Base-by-base conservation (phyloP, 306 rosid species). In the Abrus precatorius region DNA sequence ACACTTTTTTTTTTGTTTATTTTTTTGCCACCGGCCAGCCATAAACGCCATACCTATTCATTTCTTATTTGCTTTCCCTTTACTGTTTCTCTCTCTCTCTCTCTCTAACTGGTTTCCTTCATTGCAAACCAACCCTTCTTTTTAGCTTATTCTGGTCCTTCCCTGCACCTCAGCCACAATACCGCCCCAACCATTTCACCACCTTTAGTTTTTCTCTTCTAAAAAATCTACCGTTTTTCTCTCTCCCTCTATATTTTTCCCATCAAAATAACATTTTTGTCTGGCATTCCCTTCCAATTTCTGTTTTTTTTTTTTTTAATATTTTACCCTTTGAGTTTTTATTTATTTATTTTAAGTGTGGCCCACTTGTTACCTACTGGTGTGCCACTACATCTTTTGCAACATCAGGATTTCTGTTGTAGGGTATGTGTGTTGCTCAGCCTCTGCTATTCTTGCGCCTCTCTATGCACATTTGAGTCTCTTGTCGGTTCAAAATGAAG, bases 81-180 rank as follows among this genome's bases (percentile, higher is more conserved):
- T 84, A 85, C 92, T 84, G 76, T 87, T 44, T 65, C 78, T 67
- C 79, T 76, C 80, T 81, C 75, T 82, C 82, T 57, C 70, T 74
- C 69, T 74, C 61, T 30, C 77, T 43, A 50, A 61, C 76, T 84
- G 86, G 74, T 82, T 75, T 91, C 93, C 96, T 88, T 93, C 94
- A 86, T 88, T 91, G 77, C 97, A 87, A 86, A 84, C 89, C 94
- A 90, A 87, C 88, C 88, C 86, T 81, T 81, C 90, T 89, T 90
- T 92, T 82, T 92, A 89, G 92, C 91, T 91, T 74, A 89, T 81
- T 79, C 68, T 83, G 89, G 87, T 63, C 88, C 90, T 84, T 48
- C 81, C 72, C 83, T 82, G 68, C 30, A 82, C 61, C 59, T 80
- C 83, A 81, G 38, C 20, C 82, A 34, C 82, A 78, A 80, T 77